phyloP scores from a whole-genome alignment of 176 grass and related monocot species.

The Puccinellia tenuiflora region DNA sequence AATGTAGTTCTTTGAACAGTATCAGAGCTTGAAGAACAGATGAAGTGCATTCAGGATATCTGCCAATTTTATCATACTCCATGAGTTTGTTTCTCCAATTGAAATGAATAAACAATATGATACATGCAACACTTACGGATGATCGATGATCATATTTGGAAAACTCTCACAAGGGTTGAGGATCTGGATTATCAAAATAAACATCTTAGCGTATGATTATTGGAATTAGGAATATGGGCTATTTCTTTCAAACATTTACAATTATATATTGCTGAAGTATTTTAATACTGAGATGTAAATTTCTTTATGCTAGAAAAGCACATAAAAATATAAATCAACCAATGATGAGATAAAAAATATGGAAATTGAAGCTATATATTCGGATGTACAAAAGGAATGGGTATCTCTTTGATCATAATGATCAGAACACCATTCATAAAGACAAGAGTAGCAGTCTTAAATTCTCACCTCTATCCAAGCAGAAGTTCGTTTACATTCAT shows the following conservation, averaged over 20 bases:
- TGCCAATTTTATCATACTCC: conserved; percentile 2
- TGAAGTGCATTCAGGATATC: conserved; percentile 47
- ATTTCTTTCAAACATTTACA: neutral
- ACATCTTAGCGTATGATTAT: neutral
- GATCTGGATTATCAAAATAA: conserved; percentile 7
- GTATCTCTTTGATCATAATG: neutral
- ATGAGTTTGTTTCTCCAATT: neutral
- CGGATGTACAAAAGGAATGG: neutral
- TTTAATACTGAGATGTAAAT: neutral
- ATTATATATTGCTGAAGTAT: neutral
- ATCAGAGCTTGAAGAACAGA: conserved; percentile 40
- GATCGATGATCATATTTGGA: conserved; percentile 12
- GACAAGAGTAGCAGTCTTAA: neutral
- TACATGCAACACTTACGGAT: conserved; percentile 29
- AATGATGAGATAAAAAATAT: neutral
- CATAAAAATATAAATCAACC: neutral
- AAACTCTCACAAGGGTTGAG: conserved; percentile 34
- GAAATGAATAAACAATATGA: neutral
- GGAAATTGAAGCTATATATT: neutral
- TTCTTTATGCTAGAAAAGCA: neutral
- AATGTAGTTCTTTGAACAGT: conserved; percentile 32
- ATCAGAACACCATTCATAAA: neutral
- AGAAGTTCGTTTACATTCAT: conserved; percentile 42
- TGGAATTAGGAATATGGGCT: neutral
- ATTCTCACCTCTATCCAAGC: conserved; percentile 44